These are phyloP conservation scores for Codiaeum variegatum DNA, from an alignment of 441 rosid species.

Conservation along the genomic window DNA sequence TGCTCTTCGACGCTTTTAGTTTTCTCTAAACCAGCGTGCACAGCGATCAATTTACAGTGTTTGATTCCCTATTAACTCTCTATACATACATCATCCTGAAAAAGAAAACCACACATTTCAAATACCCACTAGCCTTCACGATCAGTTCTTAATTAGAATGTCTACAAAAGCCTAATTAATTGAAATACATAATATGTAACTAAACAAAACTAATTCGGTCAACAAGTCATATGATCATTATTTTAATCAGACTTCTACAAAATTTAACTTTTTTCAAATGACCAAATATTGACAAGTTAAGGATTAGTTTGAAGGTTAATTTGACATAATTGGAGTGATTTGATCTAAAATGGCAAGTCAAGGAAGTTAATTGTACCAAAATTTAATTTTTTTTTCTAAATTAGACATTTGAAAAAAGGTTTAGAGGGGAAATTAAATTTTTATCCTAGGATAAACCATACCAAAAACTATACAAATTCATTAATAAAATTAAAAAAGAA, in stretches of 20 bases:
- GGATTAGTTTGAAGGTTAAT: no score
- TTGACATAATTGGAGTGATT: no score
- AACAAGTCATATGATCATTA: background rate
- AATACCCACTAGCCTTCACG: background rate
- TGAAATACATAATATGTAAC: background rate
- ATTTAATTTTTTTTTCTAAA: no score
- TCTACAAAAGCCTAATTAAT: background rate
- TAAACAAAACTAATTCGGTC: background rate
- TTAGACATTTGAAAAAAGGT: no score
- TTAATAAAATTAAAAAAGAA: background rate
- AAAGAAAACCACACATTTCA: slow-evolving; percentile 5
- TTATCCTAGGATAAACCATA: no score
- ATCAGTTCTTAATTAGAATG: background rate
- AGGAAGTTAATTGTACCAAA: no score
- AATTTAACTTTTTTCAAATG: no score
- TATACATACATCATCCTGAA: slow-evolving; percentile 64
- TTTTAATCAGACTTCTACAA: background rate
- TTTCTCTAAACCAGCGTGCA: slow-evolving; percentile 76
- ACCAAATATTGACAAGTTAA: no score
- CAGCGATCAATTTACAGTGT: slow-evolving; percentile 65
- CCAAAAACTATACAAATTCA: no score
- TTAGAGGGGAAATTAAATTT: no score
- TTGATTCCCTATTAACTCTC: slow-evolving; percentile 44
- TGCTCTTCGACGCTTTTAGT: slow-evolving; percentile 52
- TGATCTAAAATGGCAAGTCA: no score